Evolutionary conservation across 176 grass and related monocot species (phyloP), one percentile per base, ranked within the genome.

Genomic region (Rhipidocladum racemiflorum): DNA sequence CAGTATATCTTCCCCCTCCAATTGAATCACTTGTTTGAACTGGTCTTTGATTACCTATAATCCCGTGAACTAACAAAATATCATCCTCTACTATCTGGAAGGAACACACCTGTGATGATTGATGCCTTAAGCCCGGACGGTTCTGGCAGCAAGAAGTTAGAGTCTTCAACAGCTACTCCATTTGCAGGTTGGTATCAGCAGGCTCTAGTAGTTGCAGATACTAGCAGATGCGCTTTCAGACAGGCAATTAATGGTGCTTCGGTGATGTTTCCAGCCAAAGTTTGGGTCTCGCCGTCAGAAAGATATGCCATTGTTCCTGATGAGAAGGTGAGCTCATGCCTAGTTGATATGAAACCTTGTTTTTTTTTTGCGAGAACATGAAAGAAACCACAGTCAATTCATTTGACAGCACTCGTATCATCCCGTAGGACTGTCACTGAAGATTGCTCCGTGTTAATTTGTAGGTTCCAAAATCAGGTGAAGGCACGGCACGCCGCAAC

Each of bases 241-340:
- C 28, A 36, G 50, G 65, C 17, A 4, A 32, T 5, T 86, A 35
- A 86, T 24, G 59, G n/a, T 59, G 27, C 1, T 74, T 21, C 1
- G 9, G 9, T 43, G 54, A 12, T 85, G 43, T 82, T 89, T 86
- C 81, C 87, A 99, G 96, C 91, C 32, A 99, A 99, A 82, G 44
- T 99, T 55, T 99, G 96, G 96, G 91, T 99, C 53, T 99, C 96
- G 0, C 96, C 92, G 23, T 91, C 96, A 1, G 89, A 99, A 91
- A 93, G 96, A 99, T 99, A 99, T 8, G 96, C 96, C 28, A 86
- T 99, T 77, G 96, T 99, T 49, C 96, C 96, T 68, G 91, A 95
- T 59, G 96, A 99, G 42, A 95, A 91, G 30, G 96, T 99, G 75
- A 93, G 87, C 57, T 81, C 49, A 32, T 28, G n/a, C 40, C 12